These are phyloP conservation scores for Ambrosia artemisiifolia DNA, from an alignment of 129 eudicot genomes.

Conservation along the genomic window DNA sequence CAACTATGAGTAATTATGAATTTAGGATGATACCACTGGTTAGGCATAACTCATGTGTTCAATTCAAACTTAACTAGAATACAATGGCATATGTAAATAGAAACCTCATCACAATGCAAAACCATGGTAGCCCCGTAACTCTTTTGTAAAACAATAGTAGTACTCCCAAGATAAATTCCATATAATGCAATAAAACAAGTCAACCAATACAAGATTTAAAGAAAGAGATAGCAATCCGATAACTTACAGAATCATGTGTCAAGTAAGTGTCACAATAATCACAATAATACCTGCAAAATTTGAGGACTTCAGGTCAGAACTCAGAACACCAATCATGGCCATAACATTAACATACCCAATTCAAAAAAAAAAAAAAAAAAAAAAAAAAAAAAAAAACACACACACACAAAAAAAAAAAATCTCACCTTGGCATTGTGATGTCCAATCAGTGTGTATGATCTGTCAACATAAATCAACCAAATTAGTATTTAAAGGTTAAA, in stretches of 20 bases:
- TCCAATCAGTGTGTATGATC: conserved; percentile 13
- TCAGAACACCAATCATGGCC: neutral
- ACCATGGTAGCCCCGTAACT: neutral
- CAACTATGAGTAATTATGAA: no score
- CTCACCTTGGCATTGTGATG: conserved; percentile 40
- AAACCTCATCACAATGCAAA: neutral
- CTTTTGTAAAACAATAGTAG: neutral
- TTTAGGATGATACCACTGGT: neutral
- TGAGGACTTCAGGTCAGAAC: neutral
- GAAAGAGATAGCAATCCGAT: neutral
- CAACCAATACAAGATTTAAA: neutral
- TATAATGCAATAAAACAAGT: neutral
- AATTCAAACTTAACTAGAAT: neutral
- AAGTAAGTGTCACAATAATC: conserved; percentile 89
- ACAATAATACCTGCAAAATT: conserved; percentile 69
- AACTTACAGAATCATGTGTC: conserved; percentile 84
- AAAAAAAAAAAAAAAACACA: neutral
- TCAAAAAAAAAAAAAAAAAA: neutral
- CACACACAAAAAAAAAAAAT: neutral
- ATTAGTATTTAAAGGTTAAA: no score
- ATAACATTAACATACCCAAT: neutral
- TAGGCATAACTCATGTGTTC: neutral
- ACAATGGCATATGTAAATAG: neutral
- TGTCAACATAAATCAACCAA: neutral
- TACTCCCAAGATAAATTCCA: neutral